Evolutionary conservation across 179 eudicot genomes (phyloP).

Genomic region (Carnegiea gigantea): DNA sequence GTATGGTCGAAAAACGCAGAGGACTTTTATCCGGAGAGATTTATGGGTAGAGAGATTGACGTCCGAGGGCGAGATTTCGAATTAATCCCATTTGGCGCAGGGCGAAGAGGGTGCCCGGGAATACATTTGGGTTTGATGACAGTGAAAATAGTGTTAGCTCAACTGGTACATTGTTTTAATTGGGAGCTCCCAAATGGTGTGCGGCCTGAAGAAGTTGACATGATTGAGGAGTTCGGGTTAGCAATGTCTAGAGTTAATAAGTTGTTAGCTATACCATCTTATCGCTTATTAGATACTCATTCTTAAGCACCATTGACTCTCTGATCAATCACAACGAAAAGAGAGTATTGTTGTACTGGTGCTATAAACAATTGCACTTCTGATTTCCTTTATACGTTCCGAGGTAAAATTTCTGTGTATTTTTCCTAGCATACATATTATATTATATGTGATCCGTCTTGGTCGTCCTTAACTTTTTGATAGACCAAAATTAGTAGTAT

Average conservation of each 20-base stretch:
- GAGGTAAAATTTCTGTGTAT: too few species aligned
- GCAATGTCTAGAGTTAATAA: slow-evolving; percentile 17
- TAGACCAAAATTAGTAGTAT: too few species aligned
- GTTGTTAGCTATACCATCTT: slow-evolving; percentile 17
- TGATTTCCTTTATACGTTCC: too few species aligned
- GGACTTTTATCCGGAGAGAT: slow-evolving; percentile 33
- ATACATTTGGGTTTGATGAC: slow-evolving; percentile 19
- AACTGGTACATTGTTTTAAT: slow-evolving; percentile 30
- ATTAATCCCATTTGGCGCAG: slow-evolving; percentile 21
- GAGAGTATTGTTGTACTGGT: too few species aligned
- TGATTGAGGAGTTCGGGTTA: slow-evolving; percentile 33
- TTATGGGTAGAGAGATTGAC: slow-evolving; percentile 1
- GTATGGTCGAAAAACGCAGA: slow-evolving; percentile 27
- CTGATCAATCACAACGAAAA: too few species aligned
- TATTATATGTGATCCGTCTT: too few species aligned
- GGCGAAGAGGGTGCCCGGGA: slow-evolving; percentile 25
- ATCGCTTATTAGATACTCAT: not conserved
- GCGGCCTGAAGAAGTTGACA: slow-evolving; percentile 25
- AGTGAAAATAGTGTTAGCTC: slow-evolving; percentile 20
- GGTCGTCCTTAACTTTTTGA: too few species aligned
- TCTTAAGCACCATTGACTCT: too few species aligned
- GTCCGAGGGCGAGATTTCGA: slow-evolving; percentile 14
- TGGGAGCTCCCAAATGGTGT: slow-evolving; percentile 20
- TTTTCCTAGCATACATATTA: too few species aligned
- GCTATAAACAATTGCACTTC: too few species aligned